A percentile compares a stretch with the other conserved stretches of the same genome.
phyloP scores from a whole-genome alignment of 495 filamentous ascomycete species.

The Hyphodiscus hymeniophilus region DNA sequence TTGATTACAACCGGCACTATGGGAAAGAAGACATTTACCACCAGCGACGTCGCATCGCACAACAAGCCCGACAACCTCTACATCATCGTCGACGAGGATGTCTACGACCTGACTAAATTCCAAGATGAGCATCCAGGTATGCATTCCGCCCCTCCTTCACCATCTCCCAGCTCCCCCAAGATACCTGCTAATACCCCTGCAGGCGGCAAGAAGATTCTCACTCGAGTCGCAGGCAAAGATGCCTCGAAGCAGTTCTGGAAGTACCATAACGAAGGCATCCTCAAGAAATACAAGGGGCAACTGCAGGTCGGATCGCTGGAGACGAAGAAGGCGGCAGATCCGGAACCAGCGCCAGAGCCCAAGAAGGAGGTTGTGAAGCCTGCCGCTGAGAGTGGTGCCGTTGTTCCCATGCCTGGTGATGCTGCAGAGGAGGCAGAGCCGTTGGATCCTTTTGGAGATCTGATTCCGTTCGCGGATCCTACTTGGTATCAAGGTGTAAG shows the following conservation, averaged over 20 bases:
- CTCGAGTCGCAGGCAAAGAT: slow-evolving; percentile 90
- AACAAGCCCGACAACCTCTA: slow-evolving; percentile 79
- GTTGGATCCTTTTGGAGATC: slow-evolving; percentile 73
- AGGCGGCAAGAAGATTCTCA: slow-evolving; percentile 97
- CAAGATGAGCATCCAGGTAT: slow-evolving; percentile 87
- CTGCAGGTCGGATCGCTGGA: slow-evolving; percentile 88
- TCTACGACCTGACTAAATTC: slow-evolving; percentile 93
- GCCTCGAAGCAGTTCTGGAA: slow-evolving; percentile 99
- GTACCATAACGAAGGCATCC: slow-evolving; percentile 87
- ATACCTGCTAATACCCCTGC: slow-evolving; percentile 5
- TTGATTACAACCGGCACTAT: no score
- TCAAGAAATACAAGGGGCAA: slow-evolving; percentile 89
- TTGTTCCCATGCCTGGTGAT: slow-evolving; percentile 36
- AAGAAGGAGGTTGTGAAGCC: slow-evolving; percentile 38
- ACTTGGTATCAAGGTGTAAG: slow-evolving; percentile 93
- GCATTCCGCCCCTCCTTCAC: slow-evolving; percentile 8
- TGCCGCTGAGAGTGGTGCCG: slow-evolving; percentile 44
- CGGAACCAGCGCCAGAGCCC: slow-evolving; percentile 43
- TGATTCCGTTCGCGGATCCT: slow-evolving; percentile 89
- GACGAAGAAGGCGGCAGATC: slow-evolving; percentile 60
- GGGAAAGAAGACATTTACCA: slow-evolving; percentile 51
- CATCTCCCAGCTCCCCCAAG: background rate
- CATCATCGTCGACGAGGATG: slow-evolving; percentile 90
- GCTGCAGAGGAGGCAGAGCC: slow-evolving; percentile 53
- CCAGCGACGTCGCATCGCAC: slow-evolving; percentile 80